phyloP scores from a whole-genome alignment of 129 eudicot species.

The Pittosporum tobira region DNA sequence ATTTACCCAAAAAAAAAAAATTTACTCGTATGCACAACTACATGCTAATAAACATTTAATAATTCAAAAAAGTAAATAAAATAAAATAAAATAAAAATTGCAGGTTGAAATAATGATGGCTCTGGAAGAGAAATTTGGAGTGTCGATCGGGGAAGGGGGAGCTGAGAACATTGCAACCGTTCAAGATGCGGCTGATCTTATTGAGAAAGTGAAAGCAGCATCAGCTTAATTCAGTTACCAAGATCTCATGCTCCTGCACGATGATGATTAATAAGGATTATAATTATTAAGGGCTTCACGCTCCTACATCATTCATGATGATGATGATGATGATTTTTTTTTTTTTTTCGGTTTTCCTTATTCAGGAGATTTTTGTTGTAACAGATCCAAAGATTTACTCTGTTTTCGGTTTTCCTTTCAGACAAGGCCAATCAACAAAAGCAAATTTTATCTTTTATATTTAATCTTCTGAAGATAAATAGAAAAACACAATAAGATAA shows the following conservation, averaged over 20 bases:
- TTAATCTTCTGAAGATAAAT: no score
- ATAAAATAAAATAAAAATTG: no score
- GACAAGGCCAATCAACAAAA: constrained; percentile 1
- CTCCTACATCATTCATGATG: no score
- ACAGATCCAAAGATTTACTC: background rate
- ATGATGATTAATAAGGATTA: no score
- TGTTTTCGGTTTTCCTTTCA: constrained; percentile 4
- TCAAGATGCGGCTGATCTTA: constrained; percentile 64
- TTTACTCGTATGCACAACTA: no score
- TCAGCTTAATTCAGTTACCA: constrained; percentile 11
- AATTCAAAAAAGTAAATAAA: background rate
- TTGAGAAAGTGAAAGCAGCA: constrained; percentile 54
- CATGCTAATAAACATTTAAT: background rate
- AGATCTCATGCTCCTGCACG: no score
- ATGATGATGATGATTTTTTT: background rate
- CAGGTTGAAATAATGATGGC: constrained; percentile 73
- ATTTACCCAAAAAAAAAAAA: no score
- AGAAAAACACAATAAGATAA: no score
- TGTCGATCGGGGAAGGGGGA: constrained; percentile 53
- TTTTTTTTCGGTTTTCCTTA: background rate
- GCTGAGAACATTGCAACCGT: constrained; percentile 61
- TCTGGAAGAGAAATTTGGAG: constrained; percentile 49
- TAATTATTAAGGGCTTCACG: no score
- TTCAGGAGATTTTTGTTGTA: constrained; percentile 1
- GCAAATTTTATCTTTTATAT: background rate